A percentile compares a stretch with the other conserved stretches of the same genome.
phyloP scores from a whole-genome alignment of 2,329 filamentous ascomycete genomes.

The Botryotinia convoluta region DNA sequence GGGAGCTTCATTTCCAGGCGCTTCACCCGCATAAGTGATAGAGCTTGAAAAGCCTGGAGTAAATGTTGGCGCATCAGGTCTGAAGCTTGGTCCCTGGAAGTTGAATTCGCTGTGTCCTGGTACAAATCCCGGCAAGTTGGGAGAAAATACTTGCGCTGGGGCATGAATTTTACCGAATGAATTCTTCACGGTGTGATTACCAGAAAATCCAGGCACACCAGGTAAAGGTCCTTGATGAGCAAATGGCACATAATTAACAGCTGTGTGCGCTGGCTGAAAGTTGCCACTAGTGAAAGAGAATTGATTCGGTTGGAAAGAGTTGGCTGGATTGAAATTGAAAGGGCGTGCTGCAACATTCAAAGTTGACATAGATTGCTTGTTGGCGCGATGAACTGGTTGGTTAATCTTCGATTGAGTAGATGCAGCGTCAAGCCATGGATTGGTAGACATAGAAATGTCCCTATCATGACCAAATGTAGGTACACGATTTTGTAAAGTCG shows the following conservation, averaged over 20 bases:
- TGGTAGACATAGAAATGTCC: slow-evolving; percentile 55
- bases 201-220: slow-evolving; percentile 35
- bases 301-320: slow-evolving; percentile 49
- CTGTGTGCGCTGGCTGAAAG: slow-evolving; percentile 46
- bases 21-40: slow-evolving; percentile 46
- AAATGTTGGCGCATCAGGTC: slow-evolving; percentile 74
- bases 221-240: slow-evolving; percentile 39
- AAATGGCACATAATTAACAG: slow-evolving; percentile 28
- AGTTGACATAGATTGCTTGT: slow-evolving; percentile 68
- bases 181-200: slow-evolving; percentile 32
- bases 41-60: slow-evolving; percentile 55
- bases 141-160: slow-evolving; percentile 49
- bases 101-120: slow-evolving; percentile 64
- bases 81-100: slow-evolving; percentile 70
- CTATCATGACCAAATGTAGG: slow-evolving; percentile 51
- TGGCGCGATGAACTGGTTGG: slow-evolving; percentile 58
- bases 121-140: slow-evolving; percentile 53
- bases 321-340: slow-evolving; percentile 67
- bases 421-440: slow-evolving; percentile 59
- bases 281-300: slow-evolving; percentile 49
- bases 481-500: slow-evolving; percentile 52
- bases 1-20: slow-evolving; percentile 45
- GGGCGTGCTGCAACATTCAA: slow-evolving; percentile 88
- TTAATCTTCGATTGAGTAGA: slow-evolving; percentile 43
- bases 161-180: slow-evolving; percentile 60